Percentiles rank a stretch among this genome's conserved stretches.
phyloP scores from a whole-genome alignment of 805 yeast genomes.

The Spathaspora gorwiae region DNA sequence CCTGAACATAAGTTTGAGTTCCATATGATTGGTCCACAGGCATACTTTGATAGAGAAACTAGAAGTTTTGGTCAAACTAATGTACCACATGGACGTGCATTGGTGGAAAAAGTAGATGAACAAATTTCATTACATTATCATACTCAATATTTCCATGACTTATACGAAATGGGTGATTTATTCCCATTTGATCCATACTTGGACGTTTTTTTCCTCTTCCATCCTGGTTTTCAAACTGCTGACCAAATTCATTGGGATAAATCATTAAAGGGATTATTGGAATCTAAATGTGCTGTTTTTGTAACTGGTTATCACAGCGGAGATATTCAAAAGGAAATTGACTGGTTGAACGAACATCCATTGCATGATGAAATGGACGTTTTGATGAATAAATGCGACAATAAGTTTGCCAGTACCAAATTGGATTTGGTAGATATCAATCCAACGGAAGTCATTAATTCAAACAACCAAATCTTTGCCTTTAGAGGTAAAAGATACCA shows the following conservation, averaged over 20 bases:
- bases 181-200: slow-evolving; percentile 97
- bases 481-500: slow-evolving; percentile 96
- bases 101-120: slow-evolving; percentile 68
- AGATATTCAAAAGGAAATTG: slow-evolving; percentile 66
- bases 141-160: slow-evolving; percentile 86
- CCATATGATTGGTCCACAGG: slow-evolving; percentile 93
- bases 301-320: slow-evolving; percentile 83
- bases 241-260: slow-evolving; percentile 82
- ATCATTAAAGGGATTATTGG: slow-evolving; percentile 80
- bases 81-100: slow-evolving; percentile 54
- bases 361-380: slow-evolving; percentile 69
- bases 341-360: slow-evolving; percentile 64
- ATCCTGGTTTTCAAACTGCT: slow-evolving; percentile 87
- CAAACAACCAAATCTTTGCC: slow-evolving; percentile 85
- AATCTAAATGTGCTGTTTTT: slow-evolving; percentile 88
- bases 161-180: slow-evolving; percentile 88
- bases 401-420: slow-evolving; percentile 79
- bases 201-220: slow-evolving; percentile 90
- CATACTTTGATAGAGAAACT: slow-evolving; percentile 65
- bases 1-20: slow-evolving; percentile 81
- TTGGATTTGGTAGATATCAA: slow-evolving; percentile 91
- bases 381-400: slow-evolving; percentile 67
- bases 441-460: slow-evolving; percentile 91
- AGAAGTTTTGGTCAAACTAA: slow-evolving; percentile 54
- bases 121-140: slow-evolving; percentile 73